Conservation (phyloP, 352 stramenopile genomes). For the Pythium chondricola region DNA sequence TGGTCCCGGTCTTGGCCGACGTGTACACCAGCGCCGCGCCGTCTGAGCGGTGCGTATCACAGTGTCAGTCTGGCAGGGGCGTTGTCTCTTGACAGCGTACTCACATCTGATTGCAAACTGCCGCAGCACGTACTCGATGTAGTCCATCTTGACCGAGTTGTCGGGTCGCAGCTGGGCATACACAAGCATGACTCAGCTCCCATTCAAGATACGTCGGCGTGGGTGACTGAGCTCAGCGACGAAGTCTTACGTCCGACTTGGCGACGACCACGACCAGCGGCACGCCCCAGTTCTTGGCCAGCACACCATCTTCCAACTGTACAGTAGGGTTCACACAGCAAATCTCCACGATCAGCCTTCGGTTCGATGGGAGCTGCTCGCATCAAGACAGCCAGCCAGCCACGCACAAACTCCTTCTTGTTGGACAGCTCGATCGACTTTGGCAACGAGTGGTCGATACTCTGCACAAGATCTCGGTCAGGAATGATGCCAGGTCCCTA, state of each 20-base stretch:
- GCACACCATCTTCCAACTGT: slow-evolving; percentile 69
- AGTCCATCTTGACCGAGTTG: slow-evolving; percentile 84
- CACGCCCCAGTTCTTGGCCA: slow-evolving; percentile 75
- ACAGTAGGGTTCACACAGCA: too few relatives aligned
- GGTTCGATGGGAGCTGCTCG: too few relatives aligned
- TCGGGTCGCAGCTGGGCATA: slow-evolving; percentile 48
- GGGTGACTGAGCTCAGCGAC: too few relatives aligned
- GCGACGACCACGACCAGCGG: slow-evolving; percentile 66
- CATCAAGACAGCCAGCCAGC: too few relatives aligned
- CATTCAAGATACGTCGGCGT: too few relatives aligned
- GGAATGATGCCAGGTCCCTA: too few relatives aligned
- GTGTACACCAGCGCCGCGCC: slow-evolving; percentile 76
- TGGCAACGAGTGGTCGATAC: slow-evolving; percentile 44
- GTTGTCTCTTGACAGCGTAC: not conserved
- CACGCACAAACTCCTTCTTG: slow-evolving; percentile 62
- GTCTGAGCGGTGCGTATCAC: slow-evolving; percentile 33
- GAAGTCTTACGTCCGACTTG: slow-evolving; percentile 71
- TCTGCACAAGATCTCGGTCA: slow-evolving; percentile 31
- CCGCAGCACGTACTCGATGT: slow-evolving; percentile 73
- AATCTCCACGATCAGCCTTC: too few relatives aligned
- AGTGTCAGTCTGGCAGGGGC: too few relatives aligned
- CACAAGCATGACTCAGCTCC: not conserved
- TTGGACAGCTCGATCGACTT: slow-evolving; percentile 48
- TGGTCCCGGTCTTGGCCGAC: slow-evolving; percentile 68
- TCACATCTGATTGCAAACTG: slow-evolving; percentile 76